Evolutionary conservation across 768 basidiomycete genomes (phyloP).

Genomic region (Mycena leptocephala): DNA sequence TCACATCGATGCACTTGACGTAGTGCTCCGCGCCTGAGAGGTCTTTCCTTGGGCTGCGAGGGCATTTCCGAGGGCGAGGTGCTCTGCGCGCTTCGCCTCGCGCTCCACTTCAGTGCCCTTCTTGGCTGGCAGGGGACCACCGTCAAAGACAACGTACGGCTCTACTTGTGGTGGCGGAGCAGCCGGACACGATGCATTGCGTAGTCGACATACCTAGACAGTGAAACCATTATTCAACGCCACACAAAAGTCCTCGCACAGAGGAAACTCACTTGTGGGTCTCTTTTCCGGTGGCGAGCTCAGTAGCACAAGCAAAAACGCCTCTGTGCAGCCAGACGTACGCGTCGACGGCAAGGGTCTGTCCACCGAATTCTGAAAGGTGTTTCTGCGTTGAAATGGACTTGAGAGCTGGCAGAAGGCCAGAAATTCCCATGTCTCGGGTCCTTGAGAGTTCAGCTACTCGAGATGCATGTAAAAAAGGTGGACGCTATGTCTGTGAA

Average conservation of each 20-base stretch:
- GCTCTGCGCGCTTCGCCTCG: conserved; percentile 82
- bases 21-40: conserved; percentile 91
- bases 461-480: neutral
- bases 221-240: neutral
- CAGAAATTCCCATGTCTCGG: conserved; percentile 85
- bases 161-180: conserved; percentile 85
- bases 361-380: conserved; percentile 86
- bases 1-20: conserved; percentile 94
- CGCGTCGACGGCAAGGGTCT: conserved; percentile 93
- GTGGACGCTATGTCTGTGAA: neutral
- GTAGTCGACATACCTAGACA: conserved; percentile 92
- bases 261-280: conserved; percentile 82
- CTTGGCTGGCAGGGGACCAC: conserved; percentile 96
- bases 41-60: conserved; percentile 86
- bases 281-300: conserved; percentile 87
- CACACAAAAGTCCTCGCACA: neutral
- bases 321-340: conserved; percentile 97
- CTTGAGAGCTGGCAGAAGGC: conserved; percentile 92
- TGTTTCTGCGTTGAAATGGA: conserved; percentile 87
- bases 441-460: neutral
- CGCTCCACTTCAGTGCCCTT: conserved; percentile 89
- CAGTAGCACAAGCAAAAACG: conserved; percentile 90
- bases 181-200: conserved; percentile 94
- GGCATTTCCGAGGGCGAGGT: conserved; percentile 79
- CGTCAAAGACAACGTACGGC: conserved; percentile 97